Evolutionary conservation across 768 basidiomycete species (phyloP), one percentile per base, ranked within the genome.

Genomic region (Mycena alexandri): DNA sequence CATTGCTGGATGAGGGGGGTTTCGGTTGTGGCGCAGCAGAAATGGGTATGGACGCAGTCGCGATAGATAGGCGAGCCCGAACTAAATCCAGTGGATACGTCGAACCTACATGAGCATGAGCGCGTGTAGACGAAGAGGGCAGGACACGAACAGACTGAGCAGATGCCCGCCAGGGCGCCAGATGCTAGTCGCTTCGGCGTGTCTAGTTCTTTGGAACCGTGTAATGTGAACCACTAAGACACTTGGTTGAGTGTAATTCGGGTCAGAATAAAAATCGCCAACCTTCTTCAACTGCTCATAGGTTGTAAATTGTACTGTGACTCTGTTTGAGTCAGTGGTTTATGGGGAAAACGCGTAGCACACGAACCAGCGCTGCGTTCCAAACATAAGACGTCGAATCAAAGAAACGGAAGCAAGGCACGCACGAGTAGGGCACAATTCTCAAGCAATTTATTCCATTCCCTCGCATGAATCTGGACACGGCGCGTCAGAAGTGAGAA

Each of bases 81-180:
- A 99, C 93, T 54, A 99, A 90, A 77, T 99, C 97, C 69, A 99
- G 81, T 11, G 97, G 97, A 81, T 96, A 94, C 80, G 94, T 95
- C 52, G 93, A 85, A 71, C 90, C 93, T 94, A 67, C 10, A 38
- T 5, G 38, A 54, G 7, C 56, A 62, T 65, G 29, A 70, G 46
- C 22, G 61, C 33, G 24, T 60, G 50, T 54, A 71, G 60, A 36
- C 36, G 65, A 48, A 47, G 64, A 50, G 63, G 41, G n/a, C 34
- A 68, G 17, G 61, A 64, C 33, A 87, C 93, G 75, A 74, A 95
- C 95, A 93, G 69, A 99, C 97, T 66, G 95, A 96, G 11, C 93
- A 93, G 69, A 99, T 93, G 29, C 97, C 97, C 55, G 97, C 97
- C 14, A 97, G 80, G 21, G 95, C 95, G 69, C 97, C 97, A 61